A percentile compares a stretch with the other conserved stretches of the same genome.
These are phyloP conservation scores for Trichoderma breve DNA, from an alignment of 2,329 filamentous ascomycete species.

Conservation along the genomic window DNA sequence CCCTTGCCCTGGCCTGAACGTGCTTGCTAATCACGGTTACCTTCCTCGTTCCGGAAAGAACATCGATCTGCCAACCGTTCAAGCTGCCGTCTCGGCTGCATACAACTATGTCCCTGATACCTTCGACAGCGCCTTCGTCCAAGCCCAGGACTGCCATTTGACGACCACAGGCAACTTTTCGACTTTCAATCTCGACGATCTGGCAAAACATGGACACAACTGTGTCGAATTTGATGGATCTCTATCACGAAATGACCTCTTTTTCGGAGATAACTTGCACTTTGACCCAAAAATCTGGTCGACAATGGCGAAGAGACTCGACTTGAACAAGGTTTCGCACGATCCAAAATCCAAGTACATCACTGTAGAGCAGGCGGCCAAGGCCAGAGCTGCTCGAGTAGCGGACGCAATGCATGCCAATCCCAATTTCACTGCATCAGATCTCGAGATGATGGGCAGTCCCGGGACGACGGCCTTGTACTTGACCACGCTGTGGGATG, in stretches of 20 bases:
- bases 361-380: conserved; percentile 6
- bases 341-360: conserved; percentile 1
- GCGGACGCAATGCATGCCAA: conserved; percentile 1
- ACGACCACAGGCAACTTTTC: conserved; percentile 4
- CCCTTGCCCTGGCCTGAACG: conserved; percentile 49
- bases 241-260: conserved; percentile 9
- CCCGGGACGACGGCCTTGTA: not conserved
- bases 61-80: not conserved
- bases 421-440: not conserved
- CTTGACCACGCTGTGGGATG: not conserved
- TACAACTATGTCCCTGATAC: conserved; percentile 1
- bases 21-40: conserved; percentile 18
- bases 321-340: not conserved
- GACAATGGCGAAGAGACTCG: not conserved
- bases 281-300: conserved; percentile 4
- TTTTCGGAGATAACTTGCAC: not conserved
- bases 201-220: conserved; percentile 9
- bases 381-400: conserved; percentile 1
- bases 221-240: conserved; percentile 13
- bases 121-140: not conserved
- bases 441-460: not conserved
- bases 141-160: not conserved
- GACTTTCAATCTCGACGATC: not conserved
- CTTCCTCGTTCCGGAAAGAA: conserved; percentile 12
- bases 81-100: not conserved